Conservation (phyloP, 495 filamentous ascomycete genomes). For the Lasiosphaeria hispida region DNA sequence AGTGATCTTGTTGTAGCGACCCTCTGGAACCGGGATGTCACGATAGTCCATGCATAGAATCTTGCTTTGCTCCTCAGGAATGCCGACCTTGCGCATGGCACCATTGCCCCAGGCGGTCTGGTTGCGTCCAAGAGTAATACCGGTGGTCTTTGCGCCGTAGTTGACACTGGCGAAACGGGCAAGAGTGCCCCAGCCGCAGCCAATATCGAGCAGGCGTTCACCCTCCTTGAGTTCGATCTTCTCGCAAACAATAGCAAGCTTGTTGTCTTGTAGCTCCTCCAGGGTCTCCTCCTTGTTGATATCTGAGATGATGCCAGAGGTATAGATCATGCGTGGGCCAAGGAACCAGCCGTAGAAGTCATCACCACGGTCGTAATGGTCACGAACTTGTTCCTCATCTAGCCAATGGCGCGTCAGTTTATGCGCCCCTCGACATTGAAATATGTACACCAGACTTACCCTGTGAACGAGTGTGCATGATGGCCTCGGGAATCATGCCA, state of each 20-base stretch:
- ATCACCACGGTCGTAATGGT: constrained; percentile 84
- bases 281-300: constrained; percentile 71
- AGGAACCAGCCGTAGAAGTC: constrained; percentile 91
- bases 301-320: constrained; percentile 77
- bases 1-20: constrained; percentile 79
- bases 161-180: constrained; percentile 74
- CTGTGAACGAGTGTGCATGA: constrained; percentile 77
- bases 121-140: constrained; percentile 78
- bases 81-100: constrained; percentile 65
- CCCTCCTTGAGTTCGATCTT: constrained; percentile 73
- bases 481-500: constrained; percentile 68
- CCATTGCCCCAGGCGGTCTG: constrained; percentile 82
- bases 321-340: constrained; percentile 89
- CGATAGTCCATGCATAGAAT: constrained; percentile 85
- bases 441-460: constrained; percentile 41
- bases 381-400: constrained; percentile 87
- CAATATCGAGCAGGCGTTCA: constrained; percentile 76
- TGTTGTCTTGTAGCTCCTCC: constrained; percentile 88
- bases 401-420: constrained; percentile 19
- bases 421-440: neutral
- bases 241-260: constrained; percentile 79
- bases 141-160: constrained; percentile 75
- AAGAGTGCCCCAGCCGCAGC: constrained; percentile 86
- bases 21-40: constrained; percentile 68
- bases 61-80: constrained; percentile 67